Conservation (phyloP, 805 yeast species). For the Lachancea sp. region DNA sequence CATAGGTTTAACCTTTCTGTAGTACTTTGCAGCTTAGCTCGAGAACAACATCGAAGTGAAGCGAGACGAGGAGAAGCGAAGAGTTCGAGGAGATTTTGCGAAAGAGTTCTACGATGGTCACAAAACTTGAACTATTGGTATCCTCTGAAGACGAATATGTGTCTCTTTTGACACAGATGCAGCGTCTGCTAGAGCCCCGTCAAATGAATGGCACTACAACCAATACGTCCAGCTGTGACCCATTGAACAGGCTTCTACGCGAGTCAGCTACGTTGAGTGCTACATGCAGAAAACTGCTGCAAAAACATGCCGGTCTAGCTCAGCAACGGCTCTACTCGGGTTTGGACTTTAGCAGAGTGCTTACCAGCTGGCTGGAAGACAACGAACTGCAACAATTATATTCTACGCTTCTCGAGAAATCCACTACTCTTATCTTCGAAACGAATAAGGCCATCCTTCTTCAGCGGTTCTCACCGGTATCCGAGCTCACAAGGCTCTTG, state of each 20-base stretch:
- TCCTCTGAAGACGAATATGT: background rate
- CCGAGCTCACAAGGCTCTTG: slow-evolving; percentile 9
- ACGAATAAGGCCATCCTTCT: slow-evolving; percentile 7
- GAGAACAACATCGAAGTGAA: too few relatives aligned
- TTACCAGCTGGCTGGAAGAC: slow-evolving; percentile 5
- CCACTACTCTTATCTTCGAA: slow-evolving; percentile 13
- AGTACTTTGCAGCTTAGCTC: background rate
- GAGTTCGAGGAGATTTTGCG: background rate
- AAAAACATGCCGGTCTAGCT: slow-evolving; percentile 1
- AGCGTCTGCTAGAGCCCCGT: slow-evolving; percentile 1
- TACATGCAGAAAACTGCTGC: background rate
- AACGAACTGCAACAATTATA: slow-evolving; percentile 11
- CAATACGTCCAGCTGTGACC: slow-evolving; percentile 5
- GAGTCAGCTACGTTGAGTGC: background rate
- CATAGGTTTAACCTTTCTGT: background rate
- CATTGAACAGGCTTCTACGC: slow-evolving; percentile 2
- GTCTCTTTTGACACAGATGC: background rate
- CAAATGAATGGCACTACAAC: background rate
- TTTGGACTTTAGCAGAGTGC: background rate
- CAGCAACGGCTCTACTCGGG: background rate
- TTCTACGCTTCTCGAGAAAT: slow-evolving; percentile 11
- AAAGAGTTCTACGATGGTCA: background rate
- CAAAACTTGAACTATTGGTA: background rate
- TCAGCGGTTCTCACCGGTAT: slow-evolving; percentile 13
- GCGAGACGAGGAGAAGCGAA: background rate